Evolutionary conservation across 345 rosid genomes (phyloP).

Genomic region (Sisymbrium altissimum): DNA sequence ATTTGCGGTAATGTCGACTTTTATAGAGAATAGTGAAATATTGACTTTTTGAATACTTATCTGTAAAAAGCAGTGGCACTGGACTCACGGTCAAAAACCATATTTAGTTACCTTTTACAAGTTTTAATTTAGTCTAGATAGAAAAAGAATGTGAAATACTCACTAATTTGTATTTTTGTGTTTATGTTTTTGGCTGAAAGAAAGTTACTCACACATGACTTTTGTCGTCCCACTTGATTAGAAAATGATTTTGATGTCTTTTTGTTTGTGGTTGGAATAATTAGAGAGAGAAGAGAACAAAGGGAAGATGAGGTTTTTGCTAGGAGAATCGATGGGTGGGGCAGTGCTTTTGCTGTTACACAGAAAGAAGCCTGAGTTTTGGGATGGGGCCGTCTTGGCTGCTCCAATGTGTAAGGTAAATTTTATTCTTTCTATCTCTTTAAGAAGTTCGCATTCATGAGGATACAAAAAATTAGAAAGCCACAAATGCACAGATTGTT

Average conservation of each 20-base stretch:
- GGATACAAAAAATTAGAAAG: background rate
- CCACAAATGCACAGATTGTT: background rate
- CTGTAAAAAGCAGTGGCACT: background rate
- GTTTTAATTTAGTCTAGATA: background rate
- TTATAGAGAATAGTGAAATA: background rate
- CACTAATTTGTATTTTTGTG: background rate
- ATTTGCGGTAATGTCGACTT: conserved; percentile 49
- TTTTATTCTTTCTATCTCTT: background rate
- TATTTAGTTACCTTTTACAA: background rate
- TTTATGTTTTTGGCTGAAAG: background rate
- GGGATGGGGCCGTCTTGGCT: conserved; percentile 81
- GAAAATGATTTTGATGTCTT: background rate
- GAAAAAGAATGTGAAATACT: background rate
- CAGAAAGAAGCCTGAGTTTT: conserved; percentile 58
- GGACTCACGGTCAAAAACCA: background rate
- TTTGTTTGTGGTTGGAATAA: conserved; percentile 6
- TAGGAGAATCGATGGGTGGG: conserved; percentile 98
- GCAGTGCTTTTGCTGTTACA: conserved; percentile 64
- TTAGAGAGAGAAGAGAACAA: conserved; percentile 58
- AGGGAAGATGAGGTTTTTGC: conserved; percentile 59
- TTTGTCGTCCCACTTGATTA: background rate
- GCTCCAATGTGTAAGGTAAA: conserved; percentile 95
- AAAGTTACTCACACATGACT: background rate
- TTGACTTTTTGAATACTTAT: background rate
- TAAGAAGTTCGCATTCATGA: background rate